These are phyloP conservation scores for Chrysochromulina parva DNA, from an alignment of 78 protist species.

Conservation along the genomic window DNA sequence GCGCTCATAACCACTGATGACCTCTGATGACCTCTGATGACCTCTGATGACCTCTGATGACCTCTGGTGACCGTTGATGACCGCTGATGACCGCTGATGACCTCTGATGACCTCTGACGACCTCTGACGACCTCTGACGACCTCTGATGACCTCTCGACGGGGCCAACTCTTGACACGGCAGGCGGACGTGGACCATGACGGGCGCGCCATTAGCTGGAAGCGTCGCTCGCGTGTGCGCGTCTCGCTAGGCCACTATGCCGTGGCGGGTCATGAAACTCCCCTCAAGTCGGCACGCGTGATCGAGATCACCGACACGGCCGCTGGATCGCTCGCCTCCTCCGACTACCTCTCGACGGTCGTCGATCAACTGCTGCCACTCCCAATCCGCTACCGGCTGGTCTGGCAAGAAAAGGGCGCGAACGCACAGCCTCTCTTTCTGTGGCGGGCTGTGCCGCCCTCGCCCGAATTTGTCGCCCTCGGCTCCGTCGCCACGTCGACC, in stretches of 20 bases:
- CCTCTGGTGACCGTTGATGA: too few relatives aligned
- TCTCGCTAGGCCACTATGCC: conserved; percentile 14
- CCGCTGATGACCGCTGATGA: too few relatives aligned
- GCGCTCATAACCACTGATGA: too few relatives aligned
- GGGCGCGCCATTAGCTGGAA: too few relatives aligned
- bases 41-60: too few relatives aligned
- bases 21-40: too few relatives aligned
- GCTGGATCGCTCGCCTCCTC: not conserved
- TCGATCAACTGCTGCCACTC: conserved; percentile 6
- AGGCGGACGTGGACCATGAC: too few relatives aligned
- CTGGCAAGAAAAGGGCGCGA: not conserved
- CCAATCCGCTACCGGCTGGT: not conserved
- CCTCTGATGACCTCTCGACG: too few relatives aligned
- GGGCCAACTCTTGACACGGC: too few relatives aligned
- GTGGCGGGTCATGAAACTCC: not conserved
- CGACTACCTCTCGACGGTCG: not conserved
- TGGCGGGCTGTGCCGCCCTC: conserved; percentile 44
- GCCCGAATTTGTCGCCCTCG: conserved; percentile 20
- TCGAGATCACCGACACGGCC: not conserved
- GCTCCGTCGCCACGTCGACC: conserved; percentile 13
- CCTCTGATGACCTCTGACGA: too few relatives aligned
- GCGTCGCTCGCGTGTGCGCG: too few relatives aligned
- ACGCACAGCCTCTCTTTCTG: not conserved
- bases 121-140: too few relatives aligned
- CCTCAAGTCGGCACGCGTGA: not conserved